These are phyloP conservation scores for Tetrahymena elliotti DNA, from an alignment of 73 alveolate species.

Conservation along the genomic window DNA sequence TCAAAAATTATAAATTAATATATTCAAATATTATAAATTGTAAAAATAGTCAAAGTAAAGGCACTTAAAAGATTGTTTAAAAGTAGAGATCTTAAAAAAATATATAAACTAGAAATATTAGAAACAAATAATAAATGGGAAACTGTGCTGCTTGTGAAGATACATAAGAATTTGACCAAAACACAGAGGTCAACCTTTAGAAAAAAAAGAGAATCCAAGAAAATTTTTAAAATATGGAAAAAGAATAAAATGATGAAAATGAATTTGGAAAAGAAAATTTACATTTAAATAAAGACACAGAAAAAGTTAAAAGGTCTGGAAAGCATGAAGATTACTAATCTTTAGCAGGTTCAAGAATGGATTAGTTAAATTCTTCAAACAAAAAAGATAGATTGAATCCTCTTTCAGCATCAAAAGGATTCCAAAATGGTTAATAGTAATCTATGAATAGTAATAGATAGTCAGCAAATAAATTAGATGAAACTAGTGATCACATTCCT, in stretches of 20 bases:
- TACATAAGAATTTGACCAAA: constrained; percentile 14
- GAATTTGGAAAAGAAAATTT: constrained; percentile 11
- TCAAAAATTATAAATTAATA: background rate
- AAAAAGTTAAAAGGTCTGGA: constrained; percentile 13
- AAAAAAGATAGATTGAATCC: background rate
- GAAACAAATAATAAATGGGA: constrained; percentile 18
- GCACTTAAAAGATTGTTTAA: background rate
- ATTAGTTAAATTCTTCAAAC: background rate
- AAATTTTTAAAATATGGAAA: background rate
- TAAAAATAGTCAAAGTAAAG: background rate
- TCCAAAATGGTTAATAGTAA: background rate
- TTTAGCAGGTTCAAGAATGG: constrained; percentile 5
- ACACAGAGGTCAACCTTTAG: constrained; percentile 2
- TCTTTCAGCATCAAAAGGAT: background rate
- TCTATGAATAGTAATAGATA: background rate
- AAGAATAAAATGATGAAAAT: background rate
- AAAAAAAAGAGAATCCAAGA: constrained; percentile 3
- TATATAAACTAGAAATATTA: background rate
- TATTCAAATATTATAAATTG: background rate
- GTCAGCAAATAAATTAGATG: constrained; percentile 1
- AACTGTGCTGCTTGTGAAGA: constrained; percentile 47
- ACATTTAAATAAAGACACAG: background rate
- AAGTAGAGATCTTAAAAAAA: background rate
- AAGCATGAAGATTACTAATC: constrained; percentile 4
- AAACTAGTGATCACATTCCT: background rate